phyloP scores from a whole-genome alignment of 768 basidiomycete genomes.

The Suillus clintonianus region DNA sequence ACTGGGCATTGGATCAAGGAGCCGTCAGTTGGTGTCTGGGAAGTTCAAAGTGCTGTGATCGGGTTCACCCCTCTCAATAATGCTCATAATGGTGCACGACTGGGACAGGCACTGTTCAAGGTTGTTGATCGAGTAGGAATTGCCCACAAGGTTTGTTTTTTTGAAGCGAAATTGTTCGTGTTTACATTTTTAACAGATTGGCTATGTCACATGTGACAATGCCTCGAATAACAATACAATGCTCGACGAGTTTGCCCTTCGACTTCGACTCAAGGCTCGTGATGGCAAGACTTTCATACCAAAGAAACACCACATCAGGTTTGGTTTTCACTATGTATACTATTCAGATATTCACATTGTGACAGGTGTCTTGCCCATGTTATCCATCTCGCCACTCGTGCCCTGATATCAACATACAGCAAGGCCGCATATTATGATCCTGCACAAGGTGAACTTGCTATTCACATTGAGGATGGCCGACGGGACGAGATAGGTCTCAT shows the following conservation, averaged over 20 bases:
- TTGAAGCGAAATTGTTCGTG: too few species aligned
- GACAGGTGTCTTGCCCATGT: slow-evolving; percentile 29
- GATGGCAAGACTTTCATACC: neutral
- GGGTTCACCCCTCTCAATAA: slow-evolving; percentile 40
- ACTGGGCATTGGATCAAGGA: slow-evolving; percentile 18
- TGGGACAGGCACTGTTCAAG: slow-evolving; percentile 40
- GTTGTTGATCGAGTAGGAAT: slow-evolving; percentile 29
- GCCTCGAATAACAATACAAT: slow-evolving; percentile 24
- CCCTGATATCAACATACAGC: slow-evolving; percentile 29
- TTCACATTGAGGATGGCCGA: neutral
- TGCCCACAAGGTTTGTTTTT: slow-evolving; percentile 22
- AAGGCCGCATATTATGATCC: slow-evolving; percentile 28
- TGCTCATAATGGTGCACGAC: slow-evolving; percentile 37
- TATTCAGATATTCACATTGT: too few species aligned
- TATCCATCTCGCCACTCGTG: slow-evolving; percentile 37
- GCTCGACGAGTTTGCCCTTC: slow-evolving; percentile 25
- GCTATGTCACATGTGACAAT: slow-evolving; percentile 40
- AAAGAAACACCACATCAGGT: slow-evolving; percentile 10
- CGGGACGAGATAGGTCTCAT: slow-evolving; percentile 26
- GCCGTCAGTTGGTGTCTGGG: slow-evolving; percentile 24
- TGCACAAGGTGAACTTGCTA: neutral
- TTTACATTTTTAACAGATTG: slow-evolving; percentile 23
- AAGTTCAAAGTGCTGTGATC: slow-evolving; percentile 31
- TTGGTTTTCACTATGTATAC: too few species aligned
- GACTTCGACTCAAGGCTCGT: neutral